Conservation (phyloP, 2,329 filamentous ascomycete genomes). For the Stachybotrys elegans region DNA sequence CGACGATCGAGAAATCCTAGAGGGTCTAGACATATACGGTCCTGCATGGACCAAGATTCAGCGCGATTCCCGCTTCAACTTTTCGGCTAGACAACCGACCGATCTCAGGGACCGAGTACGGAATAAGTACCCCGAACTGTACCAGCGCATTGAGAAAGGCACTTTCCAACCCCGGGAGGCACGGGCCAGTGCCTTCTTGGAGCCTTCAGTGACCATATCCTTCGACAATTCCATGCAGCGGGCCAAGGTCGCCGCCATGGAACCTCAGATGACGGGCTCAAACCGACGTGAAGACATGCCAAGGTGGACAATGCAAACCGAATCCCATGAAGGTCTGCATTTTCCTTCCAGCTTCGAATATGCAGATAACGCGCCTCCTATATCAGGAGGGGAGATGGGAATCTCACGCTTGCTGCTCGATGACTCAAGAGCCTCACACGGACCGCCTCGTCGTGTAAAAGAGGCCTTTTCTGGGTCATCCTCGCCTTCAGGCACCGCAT, state of each 20-base stretch:
- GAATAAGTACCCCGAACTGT: slow-evolving; percentile 58
- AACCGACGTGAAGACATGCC: slow-evolving; percentile 43
- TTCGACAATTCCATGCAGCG: slow-evolving; percentile 41
- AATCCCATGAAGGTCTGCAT: too few relatives aligned
- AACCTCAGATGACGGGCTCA: slow-evolving; percentile 32
- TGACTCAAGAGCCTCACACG: slow-evolving; percentile 32
- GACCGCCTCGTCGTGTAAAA: slow-evolving; percentile 16
- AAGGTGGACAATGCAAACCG: slow-evolving; percentile 34
- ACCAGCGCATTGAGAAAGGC: slow-evolving; percentile 51
- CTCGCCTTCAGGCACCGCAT: slow-evolving; percentile 16
- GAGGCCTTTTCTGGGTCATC: slow-evolving; percentile 19
- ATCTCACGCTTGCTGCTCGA: slow-evolving; percentile 57
- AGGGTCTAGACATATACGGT: slow-evolving; percentile 55
- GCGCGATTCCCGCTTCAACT: slow-evolving; percentile 51
- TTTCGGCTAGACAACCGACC: slow-evolving; percentile 56
- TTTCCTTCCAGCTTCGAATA: too few relatives aligned
- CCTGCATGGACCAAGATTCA: slow-evolving; percentile 63
- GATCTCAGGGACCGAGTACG: slow-evolving; percentile 59
- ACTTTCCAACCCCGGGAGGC: slow-evolving; percentile 40
- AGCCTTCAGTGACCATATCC: slow-evolving; percentile 46
- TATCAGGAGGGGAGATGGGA: slow-evolving; percentile 54
- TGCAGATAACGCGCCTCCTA: too few relatives aligned
- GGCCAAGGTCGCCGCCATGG: slow-evolving; percentile 30
- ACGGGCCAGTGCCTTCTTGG: slow-evolving; percentile 38
- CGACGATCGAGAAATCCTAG: slow-evolving; percentile 57